These are phyloP conservation scores for Ogataea wickerhamii DNA, from an alignment of 805 yeast species.

Conservation along the genomic window DNA sequence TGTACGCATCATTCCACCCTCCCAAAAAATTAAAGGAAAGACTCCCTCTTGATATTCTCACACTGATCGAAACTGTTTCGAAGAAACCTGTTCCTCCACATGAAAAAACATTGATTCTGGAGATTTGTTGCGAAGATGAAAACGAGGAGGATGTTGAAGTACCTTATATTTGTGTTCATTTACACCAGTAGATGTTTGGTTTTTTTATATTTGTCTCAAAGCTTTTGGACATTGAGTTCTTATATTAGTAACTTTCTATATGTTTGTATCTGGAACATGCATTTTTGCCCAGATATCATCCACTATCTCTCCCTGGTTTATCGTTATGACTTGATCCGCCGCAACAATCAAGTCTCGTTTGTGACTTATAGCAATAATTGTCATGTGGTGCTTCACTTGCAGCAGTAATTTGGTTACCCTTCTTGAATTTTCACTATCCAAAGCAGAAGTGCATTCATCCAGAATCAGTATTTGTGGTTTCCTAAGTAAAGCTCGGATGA, in stretches of 20 bases:
- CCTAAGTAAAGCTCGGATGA: conserved; percentile 76
- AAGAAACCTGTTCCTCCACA: conserved; percentile 76
- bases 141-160: conserved; percentile 95
- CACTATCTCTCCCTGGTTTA: conserved; percentile 46
- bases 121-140: conserved; percentile 87
- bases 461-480: conserved; percentile 63
- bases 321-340: conserved; percentile 47
- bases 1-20: conserved; percentile 92
- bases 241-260: no score
- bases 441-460: conserved; percentile 88
- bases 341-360: conserved; percentile 59
- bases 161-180: conserved; percentile 73
- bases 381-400: conserved; percentile 29
- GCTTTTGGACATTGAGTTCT: no score
- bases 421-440: conserved; percentile 62
- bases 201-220: no score
- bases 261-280: no score
- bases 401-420: conserved; percentile 48
- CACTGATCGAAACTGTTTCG: conserved; percentile 78
- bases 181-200: conserved; percentile 22
- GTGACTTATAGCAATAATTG: conserved; percentile 71
- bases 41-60: conserved; percentile 59
- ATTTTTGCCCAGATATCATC: no score
- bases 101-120: conserved; percentile 76
- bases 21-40: conserved; percentile 85